phyloP scores from a whole-genome alignment of 768 basidiomycete genomes.

The Lactifluus pinguis region DNA sequence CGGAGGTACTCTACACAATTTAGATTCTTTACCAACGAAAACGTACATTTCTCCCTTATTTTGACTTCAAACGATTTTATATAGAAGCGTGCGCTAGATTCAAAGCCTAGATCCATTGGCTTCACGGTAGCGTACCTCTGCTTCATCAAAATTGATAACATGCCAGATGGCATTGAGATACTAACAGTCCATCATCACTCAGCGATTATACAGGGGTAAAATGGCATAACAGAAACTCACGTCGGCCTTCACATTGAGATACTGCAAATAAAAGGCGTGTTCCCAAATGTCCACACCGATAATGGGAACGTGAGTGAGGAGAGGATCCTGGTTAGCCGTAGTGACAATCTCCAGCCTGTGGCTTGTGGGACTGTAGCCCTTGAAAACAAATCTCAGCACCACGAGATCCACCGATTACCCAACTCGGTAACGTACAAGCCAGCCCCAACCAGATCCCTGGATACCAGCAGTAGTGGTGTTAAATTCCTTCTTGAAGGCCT shows the following conservation, averaged over 20 bases:
- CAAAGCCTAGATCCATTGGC: constrained; percentile 34
- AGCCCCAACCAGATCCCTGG: constrained; percentile 95
- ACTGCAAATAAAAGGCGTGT: constrained; percentile 94
- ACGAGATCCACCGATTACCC: background rate
- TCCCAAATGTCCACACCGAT: constrained; percentile 95
- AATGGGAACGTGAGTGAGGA: constrained; percentile 66
- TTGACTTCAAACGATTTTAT: background rate
- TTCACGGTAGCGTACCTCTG: constrained; percentile 53
- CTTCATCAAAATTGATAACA: constrained; percentile 66
- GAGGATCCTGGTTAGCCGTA: constrained; percentile 94
- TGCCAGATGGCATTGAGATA: constrained; percentile 74
- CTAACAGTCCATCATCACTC: constrained; percentile 27
- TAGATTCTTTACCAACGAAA: background rate
- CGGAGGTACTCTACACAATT: no score
- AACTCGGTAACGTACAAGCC: constrained; percentile 58
- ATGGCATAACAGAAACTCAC: constrained; percentile 38
- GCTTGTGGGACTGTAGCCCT: constrained; percentile 63
- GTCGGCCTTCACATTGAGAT: constrained; percentile 89
- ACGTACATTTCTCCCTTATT: background rate
- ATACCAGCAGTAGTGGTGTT: constrained; percentile 79
- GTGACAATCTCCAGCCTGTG: constrained; percentile 80
- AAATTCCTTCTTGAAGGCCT: constrained; percentile 68
- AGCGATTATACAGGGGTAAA: background rate
- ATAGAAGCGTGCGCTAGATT: background rate
- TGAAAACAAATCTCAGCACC: constrained; percentile 23